Percentiles rank a stretch among this genome's conserved stretches.
These are phyloP conservation scores for Auxenochlorella protothecoides DNA, from an alignment of 139 green algal species.

Conservation along the genomic window DNA sequence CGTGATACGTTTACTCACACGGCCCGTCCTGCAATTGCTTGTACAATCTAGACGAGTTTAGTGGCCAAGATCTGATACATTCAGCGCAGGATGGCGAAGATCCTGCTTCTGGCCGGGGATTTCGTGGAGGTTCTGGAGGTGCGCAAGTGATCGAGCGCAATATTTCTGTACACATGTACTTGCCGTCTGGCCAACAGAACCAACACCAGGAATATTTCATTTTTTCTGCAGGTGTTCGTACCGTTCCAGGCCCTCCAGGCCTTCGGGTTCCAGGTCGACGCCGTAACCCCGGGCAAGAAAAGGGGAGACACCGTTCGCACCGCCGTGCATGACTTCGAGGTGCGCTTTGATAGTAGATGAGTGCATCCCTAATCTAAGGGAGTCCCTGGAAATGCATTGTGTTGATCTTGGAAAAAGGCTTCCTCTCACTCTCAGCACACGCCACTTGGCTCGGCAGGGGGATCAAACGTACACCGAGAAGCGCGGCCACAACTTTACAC, in stretches of 20 bases:
- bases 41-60: too few relatives aligned
- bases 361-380: not conserved
- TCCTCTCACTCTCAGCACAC: not conserved
- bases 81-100: not conserved
- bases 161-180: not conserved
- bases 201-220: not conserved
- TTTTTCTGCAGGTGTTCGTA: slow-evolving; percentile 14
- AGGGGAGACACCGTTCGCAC: slow-evolving; percentile 10
- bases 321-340: slow-evolving; percentile 24
- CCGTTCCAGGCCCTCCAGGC: slow-evolving; percentile 19
- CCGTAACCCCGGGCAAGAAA: slow-evolving; percentile 13
- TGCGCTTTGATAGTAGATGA: not conserved
- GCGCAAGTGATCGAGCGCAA: not conserved
- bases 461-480: slow-evolving; percentile 26
- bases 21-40: too few relatives aligned
- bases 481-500: slow-evolving; percentile 19
- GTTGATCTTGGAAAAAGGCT: too few relatives aligned
- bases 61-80: too few relatives aligned
- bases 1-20: too few relatives aligned
- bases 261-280: slow-evolving; percentile 17
- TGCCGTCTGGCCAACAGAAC: not conserved
- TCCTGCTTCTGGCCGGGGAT: slow-evolving; percentile 12
- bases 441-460: slow-evolving; percentile 2
- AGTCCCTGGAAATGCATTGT: not conserved
- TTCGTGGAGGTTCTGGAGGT: slow-evolving; percentile 20